A percentile compares a stretch with the other conserved stretches of the same genome.
Evolutionary conservation across 495 filamentous ascomycete species (phyloP).

Genomic region (Rhypophila decipiens): DNA sequence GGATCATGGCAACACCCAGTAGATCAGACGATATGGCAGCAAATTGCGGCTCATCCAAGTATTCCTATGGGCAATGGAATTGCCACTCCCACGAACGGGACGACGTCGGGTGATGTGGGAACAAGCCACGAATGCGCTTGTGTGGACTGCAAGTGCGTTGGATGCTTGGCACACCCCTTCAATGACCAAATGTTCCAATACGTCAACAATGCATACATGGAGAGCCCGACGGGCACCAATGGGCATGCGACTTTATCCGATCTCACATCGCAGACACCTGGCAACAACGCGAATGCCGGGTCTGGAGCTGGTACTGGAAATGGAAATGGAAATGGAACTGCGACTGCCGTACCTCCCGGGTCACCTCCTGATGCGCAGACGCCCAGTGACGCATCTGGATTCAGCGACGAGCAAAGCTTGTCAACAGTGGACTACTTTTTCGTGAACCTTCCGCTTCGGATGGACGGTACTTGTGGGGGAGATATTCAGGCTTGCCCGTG

Average conservation of each 20-base stretch:
- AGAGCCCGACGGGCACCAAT: conserved; percentile 6
- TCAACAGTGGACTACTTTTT: conserved; percentile 43
- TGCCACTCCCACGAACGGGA: conserved; percentile 6
- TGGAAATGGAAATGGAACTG: too few species aligned
- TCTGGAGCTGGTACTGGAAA: not conserved
- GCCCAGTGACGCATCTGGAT: conserved; percentile 34
- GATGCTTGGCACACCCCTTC: conserved; percentile 64
- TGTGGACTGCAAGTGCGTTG: conserved; percentile 62
- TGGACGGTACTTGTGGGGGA: conserved; percentile 26
- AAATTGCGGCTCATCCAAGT: conserved; percentile 17
- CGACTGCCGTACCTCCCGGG: conserved; percentile 5
- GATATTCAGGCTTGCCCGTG: conserved; percentile 39
- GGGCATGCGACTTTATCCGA: not conserved
- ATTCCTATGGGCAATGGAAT: conserved; percentile 5
- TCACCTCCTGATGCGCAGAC: conserved; percentile 20
- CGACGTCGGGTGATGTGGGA: conserved; percentile 12
- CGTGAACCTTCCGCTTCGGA: conserved; percentile 36
- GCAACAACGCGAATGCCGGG: not conserved
- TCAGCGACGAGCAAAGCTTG: conserved; percentile 37
- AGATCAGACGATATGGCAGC: conserved; percentile 31
- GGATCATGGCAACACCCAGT: conserved; percentile 39
- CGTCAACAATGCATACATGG: conserved; percentile 35
- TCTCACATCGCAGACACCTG: not conserved
- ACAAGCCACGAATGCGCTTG: conserved; percentile 53
- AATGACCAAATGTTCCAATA: conserved; percentile 64